Conservation (phyloP, 345 rosid species). For the Xanthoceras sorbifolium region DNA sequence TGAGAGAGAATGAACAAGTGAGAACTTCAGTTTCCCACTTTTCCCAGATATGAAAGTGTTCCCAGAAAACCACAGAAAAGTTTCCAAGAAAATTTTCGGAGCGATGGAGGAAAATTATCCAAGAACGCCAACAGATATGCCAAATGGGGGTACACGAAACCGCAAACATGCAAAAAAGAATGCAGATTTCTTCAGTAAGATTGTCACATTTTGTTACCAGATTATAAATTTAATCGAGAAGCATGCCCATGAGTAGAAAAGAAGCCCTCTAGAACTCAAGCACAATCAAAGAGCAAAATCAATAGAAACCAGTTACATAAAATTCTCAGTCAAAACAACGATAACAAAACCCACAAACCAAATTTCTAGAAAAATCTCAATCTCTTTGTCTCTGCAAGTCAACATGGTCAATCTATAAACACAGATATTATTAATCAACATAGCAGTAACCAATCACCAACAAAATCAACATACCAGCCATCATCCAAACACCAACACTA, state of each 20-base stretch:
- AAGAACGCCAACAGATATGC: not conserved
- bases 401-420: not conserved
- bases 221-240: not conserved
- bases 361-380: conserved; percentile 19
- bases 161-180: not conserved
- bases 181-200: conserved; percentile 4
- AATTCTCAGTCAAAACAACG: conserved; percentile 3
- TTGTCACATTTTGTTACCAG: not conserved
- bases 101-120: not conserved
- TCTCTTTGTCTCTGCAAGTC: not conserved
- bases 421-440: not conserved
- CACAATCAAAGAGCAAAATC: not conserved
- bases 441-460: conserved; percentile 16
- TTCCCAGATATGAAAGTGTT: not conserved
- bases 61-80: not conserved
- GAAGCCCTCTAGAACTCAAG: not conserved
- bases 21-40: not conserved
- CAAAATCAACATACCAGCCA: conserved; percentile 4
- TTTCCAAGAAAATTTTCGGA: too few relatives aligned
- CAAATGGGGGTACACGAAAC: not conserved
- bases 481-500: not conserved
- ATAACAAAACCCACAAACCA: conserved; percentile 18
- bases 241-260: conserved; percentile 2
- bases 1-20: not conserved
- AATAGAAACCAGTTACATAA: not conserved